Base-by-base conservation (phyloP, 371 early-diverging fungal species). In the Mucor racemosus region DNA sequence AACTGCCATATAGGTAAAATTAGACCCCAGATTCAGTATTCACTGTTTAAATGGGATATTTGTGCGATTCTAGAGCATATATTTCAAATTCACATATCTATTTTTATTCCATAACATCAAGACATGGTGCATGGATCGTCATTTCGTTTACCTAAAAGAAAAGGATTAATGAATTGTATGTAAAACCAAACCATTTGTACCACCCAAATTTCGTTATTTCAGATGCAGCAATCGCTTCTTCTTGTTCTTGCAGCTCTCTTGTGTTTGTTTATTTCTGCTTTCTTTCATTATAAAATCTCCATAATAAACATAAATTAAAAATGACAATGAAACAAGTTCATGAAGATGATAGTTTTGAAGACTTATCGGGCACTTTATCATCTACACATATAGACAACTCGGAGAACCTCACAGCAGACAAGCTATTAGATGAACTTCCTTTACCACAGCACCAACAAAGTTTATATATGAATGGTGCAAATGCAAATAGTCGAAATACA, bases 361-460 rank as follows among this genome's bases (percentile, higher is more conserved):
- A 67, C 36, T 55, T 65, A 15, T 44, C 66, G 5, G 66, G 42
- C 21, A 50, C 42, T 44, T 55, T 71, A 38, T 63, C 71, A 33
- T 63, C 67, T n/a, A 48, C 58, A 39, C 67, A 60, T 50, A 53
- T 67, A 26, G 26, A 26, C 31, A 62, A 46, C 35, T 9, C 65
- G 10, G 65, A 46, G 11, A 48, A 59, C 56, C 56, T 67, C 13
- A 63, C 67, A 34, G 70, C 76, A 17, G 69, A 76, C 42, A 73
- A 62, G n/a, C 40, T 78, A 21, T 40, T 78, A 31, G 74, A 78
- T 61, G 78, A 78, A 57, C 61, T 78, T 4, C 65, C 77, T 9
- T 55, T 64, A 26, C 53, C 62, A 58, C 46, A 63, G 33, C 53
- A 44, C 21, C 58, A 56, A 53, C 53, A 48, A 46, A 35, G 58